Base-by-base conservation (phyloP, 2,329 filamentous ascomycete genomes). In the Penicillium janthinellum region DNA sequence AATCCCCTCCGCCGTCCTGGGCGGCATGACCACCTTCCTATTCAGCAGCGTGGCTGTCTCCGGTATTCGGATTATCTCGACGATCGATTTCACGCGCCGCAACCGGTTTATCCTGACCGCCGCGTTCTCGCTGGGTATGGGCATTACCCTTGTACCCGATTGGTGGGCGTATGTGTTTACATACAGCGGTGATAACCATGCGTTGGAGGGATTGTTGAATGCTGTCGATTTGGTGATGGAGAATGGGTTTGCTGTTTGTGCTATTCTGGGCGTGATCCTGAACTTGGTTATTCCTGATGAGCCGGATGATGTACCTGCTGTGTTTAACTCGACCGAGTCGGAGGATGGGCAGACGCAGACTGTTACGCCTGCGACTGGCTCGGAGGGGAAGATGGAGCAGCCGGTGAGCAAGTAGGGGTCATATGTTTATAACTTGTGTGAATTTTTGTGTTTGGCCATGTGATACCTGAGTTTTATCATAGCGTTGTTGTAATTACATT, bases 201-300 rank as follows among this genome's bases (percentile, higher is more conserved):
- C 88, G 35, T 86, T 93, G 71, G 89, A 90, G 74, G 79, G 79
- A 1, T 70, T 81, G 58, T 70, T 80, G 35, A 71, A 79, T 58
- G 78, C 78, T 10, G 75, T 92, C 59, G 82, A 83, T 4, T 78
- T 93, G 42, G 81, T 92, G 58, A 88, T 92, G 84, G 84, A 89
- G 76, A 92, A 78, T 25, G 78, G 78, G 0, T 81, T 81, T 45
- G 78, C 78, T 2, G 81, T 96, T 20, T 89, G 90, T 0, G 92
- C 90, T 0, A 83, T 92, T 25, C 72, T 93, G 42, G 86, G 86
- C 53, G 82, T 95, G 71, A 74, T 90, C 22, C 80, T 96, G 52
- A 96, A 96, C 72, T 74, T 95, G 52, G 66, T 86, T 0, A 77
- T 96, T 15, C 85, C 88, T 0, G 88, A 91, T 69, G 92, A 96